Evolutionary conservation across 2,329 filamentous ascomycete genomes (phyloP).

Genomic region (Fusarium foetens): DNA sequence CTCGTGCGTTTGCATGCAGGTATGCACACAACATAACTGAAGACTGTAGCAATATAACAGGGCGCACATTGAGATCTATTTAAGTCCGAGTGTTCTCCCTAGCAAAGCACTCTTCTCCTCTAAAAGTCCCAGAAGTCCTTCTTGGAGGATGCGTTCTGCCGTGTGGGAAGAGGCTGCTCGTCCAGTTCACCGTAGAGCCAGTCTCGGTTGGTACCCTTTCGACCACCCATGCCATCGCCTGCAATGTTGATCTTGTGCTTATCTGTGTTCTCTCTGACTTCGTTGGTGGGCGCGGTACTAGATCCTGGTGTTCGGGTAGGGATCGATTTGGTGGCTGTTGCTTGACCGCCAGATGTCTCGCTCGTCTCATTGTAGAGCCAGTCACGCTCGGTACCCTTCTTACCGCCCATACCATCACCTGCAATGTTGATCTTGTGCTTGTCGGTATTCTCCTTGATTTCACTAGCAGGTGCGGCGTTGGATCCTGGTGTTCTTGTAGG

Average conservation of each 20-base stretch:
- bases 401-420: constrained; percentile 73
- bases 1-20: constrained; percentile 9
- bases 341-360: constrained; percentile 32
- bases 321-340: constrained; percentile 39
- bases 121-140: constrained; percentile 62
- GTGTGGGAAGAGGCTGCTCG: constrained; percentile 51
- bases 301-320: constrained; percentile 50
- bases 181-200: constrained; percentile 67
- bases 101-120: constrained; percentile 17
- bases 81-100: not conserved
- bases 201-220: constrained; percentile 61
- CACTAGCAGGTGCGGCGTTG: not conserved
- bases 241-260: constrained; percentile 55
- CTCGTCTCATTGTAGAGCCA: constrained; percentile 68
- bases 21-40: constrained; percentile 5
- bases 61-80: not conserved
- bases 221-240: constrained; percentile 73
- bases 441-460: constrained; percentile 27
- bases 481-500: constrained; percentile 50
- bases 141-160: constrained; percentile 51
- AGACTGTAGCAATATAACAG: not conserved
- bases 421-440: constrained; percentile 55
- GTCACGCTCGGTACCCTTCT: constrained; percentile 61
- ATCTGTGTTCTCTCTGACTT: constrained; percentile 24
- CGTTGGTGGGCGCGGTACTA: constrained; percentile 2